Percentiles rank a stretch among this genome's conserved stretches.
phyloP scores from a whole-genome alignment of 2,329 filamentous ascomycete genomes.

The Conoideocrella luteorostrata region DNA sequence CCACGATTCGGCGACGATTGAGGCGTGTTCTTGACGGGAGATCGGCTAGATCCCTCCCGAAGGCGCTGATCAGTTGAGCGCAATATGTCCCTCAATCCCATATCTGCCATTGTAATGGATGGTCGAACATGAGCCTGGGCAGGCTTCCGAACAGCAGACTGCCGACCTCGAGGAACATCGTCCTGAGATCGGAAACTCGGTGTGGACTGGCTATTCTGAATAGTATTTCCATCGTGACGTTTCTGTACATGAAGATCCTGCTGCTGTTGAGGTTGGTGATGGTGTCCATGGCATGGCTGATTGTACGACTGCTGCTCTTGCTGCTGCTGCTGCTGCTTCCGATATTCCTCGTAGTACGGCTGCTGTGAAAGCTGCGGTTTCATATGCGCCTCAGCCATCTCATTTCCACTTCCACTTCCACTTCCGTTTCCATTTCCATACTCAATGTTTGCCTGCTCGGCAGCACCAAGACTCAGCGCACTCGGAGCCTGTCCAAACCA shows the following conservation, averaged over 20 bases:
- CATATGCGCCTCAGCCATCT: conserved; percentile 5
- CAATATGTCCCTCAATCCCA: conserved; percentile 45
- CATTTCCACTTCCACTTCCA: no score
- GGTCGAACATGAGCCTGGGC: conserved; percentile 16
- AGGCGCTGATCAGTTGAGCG: conserved; percentile 47
- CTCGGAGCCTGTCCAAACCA: conserved; percentile 30
- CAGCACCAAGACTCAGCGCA: conserved; percentile 25
- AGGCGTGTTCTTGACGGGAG: conserved; percentile 21
- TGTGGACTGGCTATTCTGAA: conserved; percentile 14
- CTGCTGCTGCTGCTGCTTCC: conserved; percentile 5
- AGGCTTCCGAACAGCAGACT: conserved; percentile 4
- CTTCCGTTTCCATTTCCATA: no score
- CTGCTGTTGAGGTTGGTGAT: conserved; percentile 6
- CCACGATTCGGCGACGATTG: conserved; percentile 12
- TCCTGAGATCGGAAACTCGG: conserved; percentile 14
- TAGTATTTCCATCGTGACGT: conserved; percentile 1
- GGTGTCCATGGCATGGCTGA: neutral
- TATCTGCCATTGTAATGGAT: conserved; percentile 33
- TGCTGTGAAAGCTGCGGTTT: conserved; percentile 4
- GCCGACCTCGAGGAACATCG: conserved; percentile 9
- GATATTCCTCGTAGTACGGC: conserved; percentile 8
- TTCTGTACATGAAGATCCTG: conserved; percentile 15
- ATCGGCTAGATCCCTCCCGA: conserved; percentile 28
- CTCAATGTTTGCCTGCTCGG: conserved; percentile 15
- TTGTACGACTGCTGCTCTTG: neutral